Conservation (phyloP, 2,329 filamentous ascomycete genomes). For the Cladosporium sp. region DNA sequence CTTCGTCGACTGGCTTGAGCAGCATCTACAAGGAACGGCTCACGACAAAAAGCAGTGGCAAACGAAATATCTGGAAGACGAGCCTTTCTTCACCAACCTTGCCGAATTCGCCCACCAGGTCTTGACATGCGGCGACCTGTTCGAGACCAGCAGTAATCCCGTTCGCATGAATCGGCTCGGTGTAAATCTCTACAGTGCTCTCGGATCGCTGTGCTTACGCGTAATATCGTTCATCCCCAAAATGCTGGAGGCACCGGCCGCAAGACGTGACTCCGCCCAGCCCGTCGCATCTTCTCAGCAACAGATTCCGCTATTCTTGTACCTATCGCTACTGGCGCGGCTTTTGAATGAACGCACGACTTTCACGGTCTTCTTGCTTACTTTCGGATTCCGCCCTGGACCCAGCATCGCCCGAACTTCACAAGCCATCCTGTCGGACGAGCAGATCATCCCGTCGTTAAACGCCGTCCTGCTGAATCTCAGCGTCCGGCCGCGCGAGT, state of each 20-base stretch:
- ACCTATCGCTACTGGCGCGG: constrained; percentile 16
- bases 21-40: constrained; percentile 18
- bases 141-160: background rate
- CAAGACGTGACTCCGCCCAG: constrained; percentile 21
- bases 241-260: constrained; percentile 15
- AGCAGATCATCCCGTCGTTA: background rate
- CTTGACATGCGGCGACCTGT: constrained; percentile 18
- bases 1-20: constrained; percentile 16
- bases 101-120: constrained; percentile 21
- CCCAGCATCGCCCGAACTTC: background rate
- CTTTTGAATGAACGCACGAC: constrained; percentile 5
- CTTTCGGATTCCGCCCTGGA: constrained; percentile 3
- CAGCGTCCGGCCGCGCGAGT: constrained; percentile 7
- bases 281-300: constrained; percentile 14
- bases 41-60: constrained; percentile 15
- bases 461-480: constrained; percentile 5
- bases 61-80: constrained; percentile 15
- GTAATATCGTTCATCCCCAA: constrained; percentile 17
- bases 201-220: constrained; percentile 16
- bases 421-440: background rate
- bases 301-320: constrained; percentile 15
- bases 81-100: constrained; percentile 18
- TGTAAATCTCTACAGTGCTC: constrained; percentile 12
- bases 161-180: background rate
- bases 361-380: constrained; percentile 4